These are phyloP conservation scores for Tillandsia leiboldiana DNA, from an alignment of 176 grass and related monocot species.

Conservation along the genomic window DNA sequence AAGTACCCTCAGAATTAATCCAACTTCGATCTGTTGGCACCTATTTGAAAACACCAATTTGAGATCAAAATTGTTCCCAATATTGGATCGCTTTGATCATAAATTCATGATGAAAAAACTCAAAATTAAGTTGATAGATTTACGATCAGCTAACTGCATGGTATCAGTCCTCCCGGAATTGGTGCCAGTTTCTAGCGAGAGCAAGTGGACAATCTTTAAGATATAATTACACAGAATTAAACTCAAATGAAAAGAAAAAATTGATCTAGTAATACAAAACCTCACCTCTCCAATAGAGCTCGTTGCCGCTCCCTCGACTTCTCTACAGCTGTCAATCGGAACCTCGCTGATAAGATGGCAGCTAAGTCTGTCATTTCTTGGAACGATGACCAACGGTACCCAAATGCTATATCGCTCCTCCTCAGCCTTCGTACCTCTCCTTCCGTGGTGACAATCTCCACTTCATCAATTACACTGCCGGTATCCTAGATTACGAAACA, in stretches of 20 bases:
- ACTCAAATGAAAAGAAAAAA: neutral
- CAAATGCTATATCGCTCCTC: conserved; percentile 5
- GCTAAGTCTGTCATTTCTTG: conserved; percentile 15
- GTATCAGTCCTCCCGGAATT: too few species aligned
- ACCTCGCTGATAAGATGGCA: conserved; percentile 3
- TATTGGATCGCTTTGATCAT: too few species aligned
- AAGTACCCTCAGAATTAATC: too few species aligned
- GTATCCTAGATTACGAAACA: neutral
- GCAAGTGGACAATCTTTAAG: too few species aligned
- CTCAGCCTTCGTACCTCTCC: conserved; percentile 7
- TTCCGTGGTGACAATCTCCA: conserved; percentile 14
- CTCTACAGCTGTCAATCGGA: neutral
- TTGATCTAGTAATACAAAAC: neutral
- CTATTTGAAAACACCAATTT: too few species aligned
- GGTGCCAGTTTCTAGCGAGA: too few species aligned
- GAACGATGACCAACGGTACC: conserved; percentile 15
- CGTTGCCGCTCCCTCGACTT: neutral
- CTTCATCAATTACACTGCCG: conserved; percentile 3
- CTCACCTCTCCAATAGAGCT: conserved; percentile 11
- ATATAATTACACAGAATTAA: too few species aligned
- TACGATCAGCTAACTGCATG: too few species aligned
- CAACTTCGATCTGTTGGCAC: too few species aligned
- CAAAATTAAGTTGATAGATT: too few species aligned
- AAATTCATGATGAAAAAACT: too few species aligned
- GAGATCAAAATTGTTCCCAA: too few species aligned